Base-by-base conservation (phyloP, 2,329 filamentous ascomycete species). In the Fusarium equiseti region DNA sequence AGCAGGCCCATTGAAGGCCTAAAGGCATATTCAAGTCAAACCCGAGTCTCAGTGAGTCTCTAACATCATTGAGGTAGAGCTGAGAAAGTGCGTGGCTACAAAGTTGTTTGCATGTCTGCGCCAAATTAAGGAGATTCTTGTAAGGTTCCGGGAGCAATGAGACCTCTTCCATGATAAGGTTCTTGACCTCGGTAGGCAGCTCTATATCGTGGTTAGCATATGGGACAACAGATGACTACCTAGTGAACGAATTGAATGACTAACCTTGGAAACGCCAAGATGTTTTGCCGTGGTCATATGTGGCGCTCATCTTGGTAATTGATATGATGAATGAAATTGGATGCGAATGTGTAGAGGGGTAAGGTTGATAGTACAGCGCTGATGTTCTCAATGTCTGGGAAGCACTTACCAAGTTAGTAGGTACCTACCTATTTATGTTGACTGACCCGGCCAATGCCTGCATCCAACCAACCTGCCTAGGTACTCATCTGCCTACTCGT, bases 1-100 rank as follows among this genome's bases (percentile, higher is more conserved):
- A 72, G 24, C 70, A 65, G 15, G 62, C 70, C 70, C 70, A 72
- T 27, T 59, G 66, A 12, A 72, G 48, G 31, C 55, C 51, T 12
- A 64, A 48, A 20, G 70, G 70, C 20, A 62, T 68, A 42, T 56
- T 42, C 12, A 32, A 44, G 16, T 52, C 51, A 6, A 31, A 40
- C 20, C 43, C 31, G 27, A 45, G 27, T 18, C 52, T 51, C n/a
- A 53, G 32, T 20, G 59, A 50, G 38, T 71, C 50, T 42, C 26
- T 48, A 24, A 42, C 54, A 18, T 71, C 68, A 12, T 50, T 51
- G 20, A 46, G 53, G 42, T 72, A 72, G 15, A 72, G 63, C 8
- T 48, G 45, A 20, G 52, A 35, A 13, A 73, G 29, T 22, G 49
- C 55, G 18, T 50, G 43, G 12, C 35, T n/a, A 26, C 59, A 57